phyloP scores from a whole-genome alignment of 495 filamentous ascomycete genomes.

The Aspergillus haitiensis region DNA sequence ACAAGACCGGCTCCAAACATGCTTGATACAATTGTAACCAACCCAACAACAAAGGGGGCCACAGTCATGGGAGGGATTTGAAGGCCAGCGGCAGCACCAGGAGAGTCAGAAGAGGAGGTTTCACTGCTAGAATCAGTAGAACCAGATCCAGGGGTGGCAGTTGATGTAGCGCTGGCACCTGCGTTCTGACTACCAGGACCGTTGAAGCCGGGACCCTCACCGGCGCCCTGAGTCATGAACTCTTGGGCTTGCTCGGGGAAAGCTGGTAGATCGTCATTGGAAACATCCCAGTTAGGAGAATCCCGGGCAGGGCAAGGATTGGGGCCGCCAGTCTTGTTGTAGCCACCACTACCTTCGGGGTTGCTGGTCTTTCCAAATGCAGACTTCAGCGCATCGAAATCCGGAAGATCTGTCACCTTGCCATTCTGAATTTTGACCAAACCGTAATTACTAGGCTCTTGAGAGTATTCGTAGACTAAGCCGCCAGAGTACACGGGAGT shows the following conservation, averaged over 20 bases:
- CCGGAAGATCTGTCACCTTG: constrained; percentile 54
- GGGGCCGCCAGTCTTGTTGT: constrained; percentile 64
- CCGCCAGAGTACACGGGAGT: constrained; percentile 91
- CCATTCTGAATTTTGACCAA: constrained; percentile 67
- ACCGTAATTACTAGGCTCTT: constrained; percentile 75
- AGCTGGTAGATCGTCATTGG: constrained; percentile 63
- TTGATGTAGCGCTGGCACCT: constrained; percentile 59
- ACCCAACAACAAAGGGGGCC: constrained; percentile 54
- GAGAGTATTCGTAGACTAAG: constrained; percentile 91
- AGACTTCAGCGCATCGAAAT: constrained; percentile 66
- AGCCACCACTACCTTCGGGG: constrained; percentile 75
- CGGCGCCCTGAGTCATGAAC: constrained; percentile 73
- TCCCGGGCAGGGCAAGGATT: constrained; percentile 68
- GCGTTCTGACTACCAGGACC: constrained; percentile 73
- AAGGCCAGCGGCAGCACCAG: constrained; percentile 46
- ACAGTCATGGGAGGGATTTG: constrained; percentile 49
- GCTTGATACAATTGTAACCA: constrained; percentile 57
- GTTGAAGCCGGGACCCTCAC: constrained; percentile 66
- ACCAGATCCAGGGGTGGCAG: constrained; percentile 64
- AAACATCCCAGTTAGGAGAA: constrained; percentile 70
- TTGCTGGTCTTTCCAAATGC: constrained; percentile 62
- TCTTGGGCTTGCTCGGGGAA: constrained; percentile 68
- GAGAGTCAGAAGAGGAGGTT: constrained; percentile 15
- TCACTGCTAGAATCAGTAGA: constrained; percentile 24
- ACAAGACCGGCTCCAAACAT: constrained; percentile 63